Evolutionary conservation across 805 yeast species (phyloP).

Genomic region (Ogataea trehalophila): DNA sequence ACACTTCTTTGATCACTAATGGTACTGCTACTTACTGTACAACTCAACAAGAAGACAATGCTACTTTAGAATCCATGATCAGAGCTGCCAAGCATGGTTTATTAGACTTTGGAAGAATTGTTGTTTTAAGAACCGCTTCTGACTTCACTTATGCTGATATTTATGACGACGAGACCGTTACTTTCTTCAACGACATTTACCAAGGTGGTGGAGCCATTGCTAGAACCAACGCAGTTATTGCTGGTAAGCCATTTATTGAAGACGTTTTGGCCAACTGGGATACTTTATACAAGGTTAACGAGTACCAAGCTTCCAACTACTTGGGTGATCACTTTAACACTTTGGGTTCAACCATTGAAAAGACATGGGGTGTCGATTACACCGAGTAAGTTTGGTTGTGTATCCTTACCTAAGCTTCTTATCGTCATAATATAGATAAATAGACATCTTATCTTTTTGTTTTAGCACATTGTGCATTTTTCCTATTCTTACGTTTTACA

Average conservation of each 20-base stretch:
- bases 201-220: conserved; percentile 51
- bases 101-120: conserved; percentile 53
- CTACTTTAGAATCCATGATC: conserved; percentile 53
- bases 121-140: conserved; percentile 56
- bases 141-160: conserved; percentile 46
- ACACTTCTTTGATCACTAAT: conserved; percentile 48
- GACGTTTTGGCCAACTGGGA: conserved; percentile 51
- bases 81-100: conserved; percentile 51
- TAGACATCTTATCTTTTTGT: no score
- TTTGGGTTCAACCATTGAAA: no score
- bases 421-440: no score
- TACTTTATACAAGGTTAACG: conserved; percentile 25
- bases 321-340: conserved; percentile 41
- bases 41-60: conserved; percentile 66
- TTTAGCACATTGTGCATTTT: no score
- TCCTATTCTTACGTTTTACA: no score
- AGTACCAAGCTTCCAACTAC: conserved; percentile 39
- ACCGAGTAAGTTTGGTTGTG: no score
- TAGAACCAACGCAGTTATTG: conserved; percentile 45
- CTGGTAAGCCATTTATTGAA: conserved; percentile 49
- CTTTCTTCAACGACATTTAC: conserved; percentile 43
- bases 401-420: no score
- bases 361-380: no score
- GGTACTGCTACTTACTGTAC: conserved; percentile 56
- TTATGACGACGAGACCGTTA: conserved; percentile 36